Base-by-base conservation (phyloP, 305 asterid genomes). In the Solanum hybrid region DNA sequence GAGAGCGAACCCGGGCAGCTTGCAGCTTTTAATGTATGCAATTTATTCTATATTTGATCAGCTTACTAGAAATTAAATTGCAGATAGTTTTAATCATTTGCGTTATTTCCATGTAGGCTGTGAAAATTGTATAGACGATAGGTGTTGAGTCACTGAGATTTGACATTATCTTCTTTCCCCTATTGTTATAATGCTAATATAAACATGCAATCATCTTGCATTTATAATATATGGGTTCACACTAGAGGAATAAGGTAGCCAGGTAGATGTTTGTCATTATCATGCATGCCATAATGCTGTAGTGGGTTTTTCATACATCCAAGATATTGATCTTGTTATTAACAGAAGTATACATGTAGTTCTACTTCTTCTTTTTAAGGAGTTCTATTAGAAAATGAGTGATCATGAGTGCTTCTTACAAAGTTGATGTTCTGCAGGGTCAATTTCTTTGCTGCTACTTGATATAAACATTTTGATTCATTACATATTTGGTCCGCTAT, bases 1-100 rank as follows among this genome's bases (percentile, higher is more conserved):
- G 93, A 94, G 69, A 71, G 93, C 77, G 97, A 95, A 86, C 94
- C 95, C n/a, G 98, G 99, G 87, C 98, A 95, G 92, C 95, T 96
- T 79, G 78, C 93, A 51, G 94, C 96, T 89, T 96, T 94, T 89
- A 93, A 96, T 89, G 99, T 95, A 92, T 88, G 85, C 77, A 24
- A 34, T 32, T 42, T 51, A 71, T 22, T 77, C 64, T 40, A n/a
- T 56, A 13, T 56, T 37, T 40, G 89, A 60, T 69, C 82, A 35
- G 32, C 82, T 35, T 27, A 27, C 35, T 42, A 87, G 19, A 26
- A 76, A 76, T 22, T 73, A 29, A 7, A 37, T 38, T 37, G 9
- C 7, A 27, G 35, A 24, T 37, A 36, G 42, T 15, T 73, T 60
- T 45, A 69, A 19, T 24, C n/a, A 34, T 86, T 86, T 60, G 29